These are phyloP conservation scores for Pharus latifolius DNA, from an alignment of 176 grass and related monocot species.

Conservation along the genomic window DNA sequence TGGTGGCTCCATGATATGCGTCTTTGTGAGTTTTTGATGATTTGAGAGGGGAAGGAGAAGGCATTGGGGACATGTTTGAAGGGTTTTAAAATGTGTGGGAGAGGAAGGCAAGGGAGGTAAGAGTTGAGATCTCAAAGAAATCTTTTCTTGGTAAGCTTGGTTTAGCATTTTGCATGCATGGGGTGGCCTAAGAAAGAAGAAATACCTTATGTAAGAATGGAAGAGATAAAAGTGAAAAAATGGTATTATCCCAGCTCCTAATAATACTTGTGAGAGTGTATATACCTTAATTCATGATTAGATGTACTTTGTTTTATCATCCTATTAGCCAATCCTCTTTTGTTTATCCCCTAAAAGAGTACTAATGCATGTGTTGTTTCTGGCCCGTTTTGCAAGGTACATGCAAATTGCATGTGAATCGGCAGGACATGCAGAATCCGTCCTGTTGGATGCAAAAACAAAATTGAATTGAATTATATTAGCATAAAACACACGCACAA, in stretches of 20 bases:
- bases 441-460: no score
- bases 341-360: neutral
- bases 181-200: conserved; percentile 57
- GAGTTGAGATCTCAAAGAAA: neutral
- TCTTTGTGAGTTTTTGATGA: neutral
- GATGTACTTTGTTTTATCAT: neutral
- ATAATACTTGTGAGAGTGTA: neutral
- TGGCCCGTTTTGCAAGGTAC: neutral
- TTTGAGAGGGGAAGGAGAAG: neutral
- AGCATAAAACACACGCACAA: no score
- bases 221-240: conserved; percentile 42
- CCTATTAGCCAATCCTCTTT: neutral
- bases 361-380: neutral
- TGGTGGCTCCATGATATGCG: conserved; percentile 16
- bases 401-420: no score
- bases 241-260: neutral
- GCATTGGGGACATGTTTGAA: conserved; percentile 3
- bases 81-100: conserved; percentile 41
- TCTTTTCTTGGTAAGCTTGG: conserved; percentile 36
- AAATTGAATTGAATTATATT: no score
- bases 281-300: neutral
- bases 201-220: conserved; percentile 57
- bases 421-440: no score
- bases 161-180: conserved; percentile 48
- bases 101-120: no score